Evolutionary conservation across 257 asterid species (phyloP).

Genomic region (Plectranthus barbatus): DNA sequence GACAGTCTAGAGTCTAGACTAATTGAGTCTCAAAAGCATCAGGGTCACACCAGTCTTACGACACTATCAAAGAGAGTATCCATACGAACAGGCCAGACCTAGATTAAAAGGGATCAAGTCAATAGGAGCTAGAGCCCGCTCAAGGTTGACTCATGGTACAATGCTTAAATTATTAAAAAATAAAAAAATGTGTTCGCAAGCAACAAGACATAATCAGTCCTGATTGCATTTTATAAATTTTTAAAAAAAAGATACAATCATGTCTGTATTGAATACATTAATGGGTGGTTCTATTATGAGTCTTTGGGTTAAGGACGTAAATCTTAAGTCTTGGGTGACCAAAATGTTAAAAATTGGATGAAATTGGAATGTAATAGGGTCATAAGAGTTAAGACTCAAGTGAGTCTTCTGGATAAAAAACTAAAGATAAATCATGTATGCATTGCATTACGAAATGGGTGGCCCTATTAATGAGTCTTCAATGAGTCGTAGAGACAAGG

Average conservation of each 20-base stretch:
- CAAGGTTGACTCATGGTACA: not conserved
- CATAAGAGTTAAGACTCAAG: no score
- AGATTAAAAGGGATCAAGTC: not conserved
- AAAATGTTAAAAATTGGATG: no score
- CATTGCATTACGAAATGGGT: no score
- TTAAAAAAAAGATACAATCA: not conserved
- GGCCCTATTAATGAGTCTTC: no score
- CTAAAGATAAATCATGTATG: no score
- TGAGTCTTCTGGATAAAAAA: no score
- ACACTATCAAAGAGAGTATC: not conserved
- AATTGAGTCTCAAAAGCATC: not conserved
- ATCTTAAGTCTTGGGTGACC: no score
- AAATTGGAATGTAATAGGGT: no score
- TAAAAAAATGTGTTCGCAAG: not conserved
- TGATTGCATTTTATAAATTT: no score
- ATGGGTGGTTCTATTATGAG: not conserved
- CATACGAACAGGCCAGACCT: not conserved
- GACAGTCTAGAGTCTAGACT: not conserved
- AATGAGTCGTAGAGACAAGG: not conserved
- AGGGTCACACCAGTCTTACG: not conserved
- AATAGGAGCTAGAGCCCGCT: not conserved
- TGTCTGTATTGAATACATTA: not conserved
- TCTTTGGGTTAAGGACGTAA: no score
- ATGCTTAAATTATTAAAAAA: not conserved
- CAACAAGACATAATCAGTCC: no score